Evolutionary conservation across 768 basidiomycete species (phyloP).

Genomic region (Trametes cinnabarina): DNA sequence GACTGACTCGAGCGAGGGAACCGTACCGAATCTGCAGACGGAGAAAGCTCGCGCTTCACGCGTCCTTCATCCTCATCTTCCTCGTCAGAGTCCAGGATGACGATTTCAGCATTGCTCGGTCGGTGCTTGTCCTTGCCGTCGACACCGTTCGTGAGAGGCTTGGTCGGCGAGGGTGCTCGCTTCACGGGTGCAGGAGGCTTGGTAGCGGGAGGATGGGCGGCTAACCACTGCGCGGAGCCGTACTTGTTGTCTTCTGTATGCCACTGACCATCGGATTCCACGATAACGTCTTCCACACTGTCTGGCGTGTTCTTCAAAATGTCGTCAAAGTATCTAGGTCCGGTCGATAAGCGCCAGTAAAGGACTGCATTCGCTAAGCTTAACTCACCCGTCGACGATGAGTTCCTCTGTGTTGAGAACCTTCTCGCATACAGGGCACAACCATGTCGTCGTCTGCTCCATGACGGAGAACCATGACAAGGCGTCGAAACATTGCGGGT

Average conservation of each 20-base stretch:
- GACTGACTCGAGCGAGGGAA: slow-evolving; percentile 7
- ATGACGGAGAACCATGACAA: slow-evolving; percentile 92
- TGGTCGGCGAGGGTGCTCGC: slow-evolving; percentile 23
- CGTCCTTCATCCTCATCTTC: slow-evolving; percentile 63
- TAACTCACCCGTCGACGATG: slow-evolving; percentile 82
- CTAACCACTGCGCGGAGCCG: slow-evolving; percentile 71
- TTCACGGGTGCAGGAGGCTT: slow-evolving; percentile 13
- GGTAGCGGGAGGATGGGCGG: slow-evolving; percentile 39
- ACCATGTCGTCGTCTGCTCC: slow-evolving; percentile 94
- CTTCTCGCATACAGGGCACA: slow-evolving; percentile 91
- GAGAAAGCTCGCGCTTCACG: slow-evolving; percentile 75
- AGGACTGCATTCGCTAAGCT: background rate
- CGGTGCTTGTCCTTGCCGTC: slow-evolving; percentile 44
- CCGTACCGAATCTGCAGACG: slow-evolving; percentile 42
- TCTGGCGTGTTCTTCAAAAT: slow-evolving; percentile 80
- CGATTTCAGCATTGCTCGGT: slow-evolving; percentile 52
- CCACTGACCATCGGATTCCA: slow-evolving; percentile 96
- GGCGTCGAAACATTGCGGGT: slow-evolving; percentile 95
- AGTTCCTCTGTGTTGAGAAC: slow-evolving; percentile 75
- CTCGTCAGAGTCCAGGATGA: slow-evolving; percentile 73
- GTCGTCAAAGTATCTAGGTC: slow-evolving; percentile 69
- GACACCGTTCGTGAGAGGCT: slow-evolving; percentile 24
- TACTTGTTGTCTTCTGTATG: slow-evolving; percentile 87
- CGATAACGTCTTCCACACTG: slow-evolving; percentile 84
- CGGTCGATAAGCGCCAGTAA: background rate